phyloP scores from a whole-genome alignment of 345 rosid genomes.

The Erysimum cheiranthoides region DNA sequence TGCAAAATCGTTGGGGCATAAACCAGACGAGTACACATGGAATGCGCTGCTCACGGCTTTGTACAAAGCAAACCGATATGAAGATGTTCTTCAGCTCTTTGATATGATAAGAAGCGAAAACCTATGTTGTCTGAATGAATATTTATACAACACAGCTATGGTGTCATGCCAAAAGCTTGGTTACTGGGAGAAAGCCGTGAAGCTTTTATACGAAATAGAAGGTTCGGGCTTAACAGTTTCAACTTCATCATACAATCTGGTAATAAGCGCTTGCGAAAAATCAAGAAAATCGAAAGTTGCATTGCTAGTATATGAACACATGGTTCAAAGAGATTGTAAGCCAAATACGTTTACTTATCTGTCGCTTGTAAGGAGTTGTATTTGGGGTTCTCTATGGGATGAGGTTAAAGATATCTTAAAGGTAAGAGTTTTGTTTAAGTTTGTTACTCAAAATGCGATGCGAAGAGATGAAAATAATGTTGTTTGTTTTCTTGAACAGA shows the following conservation, averaged over 20 bases:
- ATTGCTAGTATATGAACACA: slow-evolving; percentile 72
- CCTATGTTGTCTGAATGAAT: slow-evolving; percentile 51
- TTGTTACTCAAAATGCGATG: neutral
- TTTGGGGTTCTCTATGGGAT: slow-evolving; percentile 84
- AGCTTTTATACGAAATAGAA: slow-evolving; percentile 80
- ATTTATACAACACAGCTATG: slow-evolving; percentile 63
- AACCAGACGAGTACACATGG: slow-evolving; percentile 78
- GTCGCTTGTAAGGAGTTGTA: slow-evolving; percentile 69
- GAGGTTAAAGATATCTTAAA: slow-evolving; percentile 67
- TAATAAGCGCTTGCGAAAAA: slow-evolving; percentile 68
- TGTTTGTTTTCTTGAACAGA: slow-evolving; percentile 42
- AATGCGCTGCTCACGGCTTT: slow-evolving; percentile 70
- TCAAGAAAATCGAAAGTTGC: slow-evolving; percentile 76
- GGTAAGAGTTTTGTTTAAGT: slow-evolving; percentile 51
- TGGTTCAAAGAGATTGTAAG: slow-evolving; percentile 57
- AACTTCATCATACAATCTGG: slow-evolving; percentile 67
- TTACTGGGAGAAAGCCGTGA: slow-evolving; percentile 76
- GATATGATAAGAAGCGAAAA: slow-evolving; percentile 56
- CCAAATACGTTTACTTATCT: slow-evolving; percentile 75
- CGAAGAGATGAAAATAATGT: neutral
- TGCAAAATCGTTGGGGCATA: slow-evolving; percentile 59
- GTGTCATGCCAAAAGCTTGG: slow-evolving; percentile 81
- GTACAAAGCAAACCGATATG: slow-evolving; percentile 62
- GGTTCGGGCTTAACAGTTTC: slow-evolving; percentile 56
- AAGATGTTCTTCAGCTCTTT: slow-evolving; percentile 67